Evolutionary conservation across 2,329 filamentous ascomycete genomes (phyloP).

Genomic region (Neofusicoccum kwambonambiense): DNA sequence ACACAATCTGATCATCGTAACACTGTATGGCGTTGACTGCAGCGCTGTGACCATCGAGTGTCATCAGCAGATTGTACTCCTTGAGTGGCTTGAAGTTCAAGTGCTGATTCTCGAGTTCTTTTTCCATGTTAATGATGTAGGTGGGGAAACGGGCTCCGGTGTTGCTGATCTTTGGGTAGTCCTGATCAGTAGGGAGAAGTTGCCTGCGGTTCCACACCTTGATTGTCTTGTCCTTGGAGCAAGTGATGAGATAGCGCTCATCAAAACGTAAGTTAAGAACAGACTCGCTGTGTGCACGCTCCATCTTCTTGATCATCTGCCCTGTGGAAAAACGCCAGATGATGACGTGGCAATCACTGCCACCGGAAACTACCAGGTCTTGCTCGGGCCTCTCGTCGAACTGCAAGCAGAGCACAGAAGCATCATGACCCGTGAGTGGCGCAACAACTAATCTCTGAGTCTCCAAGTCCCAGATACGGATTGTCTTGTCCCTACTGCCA

Average conservation of each 20-base stretch:
- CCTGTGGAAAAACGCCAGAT: slow-evolving; percentile 94
- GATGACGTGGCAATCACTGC: slow-evolving; percentile 87
- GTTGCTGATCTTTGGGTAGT: slow-evolving; percentile 34
- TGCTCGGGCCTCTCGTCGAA: slow-evolving; percentile 87
- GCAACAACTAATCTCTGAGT: slow-evolving; percentile 72
- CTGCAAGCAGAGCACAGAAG: slow-evolving; percentile 90
- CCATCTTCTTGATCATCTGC: slow-evolving; percentile 72
- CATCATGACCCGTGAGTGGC: slow-evolving; percentile 74
- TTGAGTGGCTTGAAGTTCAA: slow-evolving; percentile 56
- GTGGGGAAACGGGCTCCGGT: slow-evolving; percentile 50
- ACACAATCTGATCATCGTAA: slow-evolving; percentile 80
- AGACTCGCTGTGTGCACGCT: slow-evolving; percentile 79
- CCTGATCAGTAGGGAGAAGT: slow-evolving; percentile 39
- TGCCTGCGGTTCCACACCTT: slow-evolving; percentile 85
- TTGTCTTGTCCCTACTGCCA: slow-evolving; percentile 82
- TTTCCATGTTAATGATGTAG: slow-evolving; percentile 54
- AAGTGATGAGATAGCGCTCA: slow-evolving; percentile 86
- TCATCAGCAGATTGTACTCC: slow-evolving; percentile 75
- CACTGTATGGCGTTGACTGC: slow-evolving; percentile 97
- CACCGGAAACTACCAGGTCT: slow-evolving; percentile 92
- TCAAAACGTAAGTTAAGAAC: slow-evolving; percentile 94
- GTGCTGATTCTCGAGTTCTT: slow-evolving; percentile 34
- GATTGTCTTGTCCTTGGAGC: slow-evolving; percentile 95
- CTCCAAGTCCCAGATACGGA: slow-evolving; percentile 87
- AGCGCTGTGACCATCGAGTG: slow-evolving; percentile 78